A percentile compares a stretch with the other conserved stretches of the same genome.
phyloP scores from a whole-genome alignment of 2,329 filamentous ascomycete species.

The Alternaria angustiovoidea region DNA sequence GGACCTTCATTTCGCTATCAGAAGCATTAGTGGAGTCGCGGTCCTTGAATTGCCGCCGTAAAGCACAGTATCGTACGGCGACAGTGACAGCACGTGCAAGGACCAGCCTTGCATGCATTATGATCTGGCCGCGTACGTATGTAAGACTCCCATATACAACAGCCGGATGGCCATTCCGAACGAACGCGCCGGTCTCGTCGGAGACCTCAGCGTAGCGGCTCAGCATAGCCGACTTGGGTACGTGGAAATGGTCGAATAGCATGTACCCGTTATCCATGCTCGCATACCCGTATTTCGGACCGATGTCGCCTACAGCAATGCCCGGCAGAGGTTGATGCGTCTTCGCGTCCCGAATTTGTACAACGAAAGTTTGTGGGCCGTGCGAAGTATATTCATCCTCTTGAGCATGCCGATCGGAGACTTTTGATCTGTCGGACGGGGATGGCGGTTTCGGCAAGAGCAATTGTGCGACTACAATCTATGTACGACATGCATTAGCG shows the following conservation, averaged over 20 bases:
- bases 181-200: slow-evolving; percentile 56
- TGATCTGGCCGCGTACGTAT: slow-evolving; percentile 57
- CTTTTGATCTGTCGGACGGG: slow-evolving; percentile 3
- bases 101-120: slow-evolving; percentile 61
- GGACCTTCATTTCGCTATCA: slow-evolving; percentile 55
- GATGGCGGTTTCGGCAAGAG: slow-evolving; percentile 48
- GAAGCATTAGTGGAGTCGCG: slow-evolving; percentile 52
- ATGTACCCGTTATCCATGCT: slow-evolving; percentile 64
- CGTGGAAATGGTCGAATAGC: slow-evolving; percentile 59
- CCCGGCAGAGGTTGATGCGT: slow-evolving; percentile 58
- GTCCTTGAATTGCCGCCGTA: slow-evolving; percentile 61
- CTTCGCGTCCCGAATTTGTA: slow-evolving; percentile 60
- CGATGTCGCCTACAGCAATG: slow-evolving; percentile 63
- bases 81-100: slow-evolving; percentile 63
- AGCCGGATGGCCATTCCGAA: slow-evolving; percentile 58
- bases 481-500: slow-evolving; percentile 14
- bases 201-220: slow-evolving; percentile 59
- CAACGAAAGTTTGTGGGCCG: slow-evolving; percentile 62
- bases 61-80: slow-evolving; percentile 60
- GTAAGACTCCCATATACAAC: slow-evolving; percentile 62
- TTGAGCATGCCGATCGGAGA: slow-evolving; percentile 21
- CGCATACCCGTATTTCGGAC: slow-evolving; percentile 64
- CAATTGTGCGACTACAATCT: slow-evolving; percentile 62
- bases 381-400: slow-evolving; percentile 51
- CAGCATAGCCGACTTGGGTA: slow-evolving; percentile 60